Evolutionary conservation across 805 yeast species (phyloP).

Genomic region (Sugiyamaella americana): DNA sequence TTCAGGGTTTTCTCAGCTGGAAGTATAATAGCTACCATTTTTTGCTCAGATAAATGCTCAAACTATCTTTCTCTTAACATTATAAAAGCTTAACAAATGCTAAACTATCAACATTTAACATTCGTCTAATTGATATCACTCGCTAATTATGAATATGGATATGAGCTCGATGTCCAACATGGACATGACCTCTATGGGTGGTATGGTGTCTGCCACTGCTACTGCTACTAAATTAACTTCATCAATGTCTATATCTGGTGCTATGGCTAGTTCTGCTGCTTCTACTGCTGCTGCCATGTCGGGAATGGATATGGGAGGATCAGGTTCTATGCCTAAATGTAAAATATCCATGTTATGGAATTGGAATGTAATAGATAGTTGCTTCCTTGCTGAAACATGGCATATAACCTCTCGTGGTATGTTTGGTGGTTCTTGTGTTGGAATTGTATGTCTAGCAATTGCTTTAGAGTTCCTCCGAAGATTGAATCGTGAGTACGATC

Average conservation of each 20-base stretch:
- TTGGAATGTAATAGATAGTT: conserved; percentile 62
- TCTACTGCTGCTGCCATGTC: too few relatives aligned
- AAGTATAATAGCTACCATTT: too few relatives aligned
- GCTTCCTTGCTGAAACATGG: conserved; percentile 61
- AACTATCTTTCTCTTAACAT: too few relatives aligned
- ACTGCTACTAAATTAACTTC: conserved; percentile 9
- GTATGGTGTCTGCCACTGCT: conserved; percentile 7
- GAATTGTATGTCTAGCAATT: conserved; percentile 53
- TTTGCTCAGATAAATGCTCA: too few relatives aligned
- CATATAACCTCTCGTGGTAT: conserved; percentile 51
- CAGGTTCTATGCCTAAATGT: conserved; percentile 27
- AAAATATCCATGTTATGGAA: conserved; percentile 58
- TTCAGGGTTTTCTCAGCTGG: too few relatives aligned
- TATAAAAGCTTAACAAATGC: too few relatives aligned
- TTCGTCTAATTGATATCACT: too few relatives aligned
- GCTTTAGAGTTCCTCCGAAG: conserved; percentile 54
- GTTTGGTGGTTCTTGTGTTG: conserved; percentile 68
- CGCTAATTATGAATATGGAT: too few relatives aligned
- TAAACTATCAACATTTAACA: too few relatives aligned
- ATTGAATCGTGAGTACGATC: conserved; percentile 41
- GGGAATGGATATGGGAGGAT: conserved; percentile 16
- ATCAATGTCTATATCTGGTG: conserved; percentile 10
- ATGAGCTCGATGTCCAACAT: too few relatives aligned
- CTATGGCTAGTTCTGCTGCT: too few relatives aligned
- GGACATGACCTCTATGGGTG: too few relatives aligned